A percentile compares a stretch with the other conserved stretches of the same genome.
phyloP scores from a whole-genome alignment of 2,329 filamentous ascomycete genomes.

The Pyrenochaeta sp. region DNA sequence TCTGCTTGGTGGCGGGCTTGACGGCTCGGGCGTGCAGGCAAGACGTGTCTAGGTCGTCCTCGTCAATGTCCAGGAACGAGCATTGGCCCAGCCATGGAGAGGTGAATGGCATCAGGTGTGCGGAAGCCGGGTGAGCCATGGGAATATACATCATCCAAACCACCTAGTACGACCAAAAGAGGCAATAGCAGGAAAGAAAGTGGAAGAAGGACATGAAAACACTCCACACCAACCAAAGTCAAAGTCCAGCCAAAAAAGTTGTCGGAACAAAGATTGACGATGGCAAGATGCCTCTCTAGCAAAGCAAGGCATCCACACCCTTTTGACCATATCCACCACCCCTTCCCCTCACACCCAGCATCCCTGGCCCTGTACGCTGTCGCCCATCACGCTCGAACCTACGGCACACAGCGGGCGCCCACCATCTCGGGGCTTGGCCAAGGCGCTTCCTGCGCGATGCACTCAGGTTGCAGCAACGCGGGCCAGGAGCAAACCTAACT shows the following conservation, averaged over 20 bases:
- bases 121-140: conserved; percentile 20
- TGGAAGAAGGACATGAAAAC: no score
- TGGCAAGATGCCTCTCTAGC: conserved; percentile 1
- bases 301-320: conserved; percentile 14
- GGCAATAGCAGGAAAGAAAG: not conserved
- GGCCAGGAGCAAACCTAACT: no score
- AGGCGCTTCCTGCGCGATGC: no score
- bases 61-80: conserved; percentile 39
- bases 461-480: no score
- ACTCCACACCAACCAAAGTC: no score
- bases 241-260: no score
- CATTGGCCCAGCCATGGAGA: conserved; percentile 32
- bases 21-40: conserved; percentile 35
- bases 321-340: conserved; percentile 10
- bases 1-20: conserved; percentile 21
- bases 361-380: conserved; percentile 22
- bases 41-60: conserved; percentile 39
- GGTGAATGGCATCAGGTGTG: no score
- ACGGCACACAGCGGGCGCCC: conserved; percentile 22
- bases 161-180: conserved; percentile 1
- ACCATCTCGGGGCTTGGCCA: conserved; percentile 21
- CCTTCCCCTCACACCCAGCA: conserved; percentile 13
- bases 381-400: conserved; percentile 19
- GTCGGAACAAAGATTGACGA: no score
- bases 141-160: conserved; percentile 20